Percentiles rank a stretch among this genome's conserved stretches.
Conservation (phyloP, 805 yeast genomes). For the Metschnikowia colocasiae region DNA sequence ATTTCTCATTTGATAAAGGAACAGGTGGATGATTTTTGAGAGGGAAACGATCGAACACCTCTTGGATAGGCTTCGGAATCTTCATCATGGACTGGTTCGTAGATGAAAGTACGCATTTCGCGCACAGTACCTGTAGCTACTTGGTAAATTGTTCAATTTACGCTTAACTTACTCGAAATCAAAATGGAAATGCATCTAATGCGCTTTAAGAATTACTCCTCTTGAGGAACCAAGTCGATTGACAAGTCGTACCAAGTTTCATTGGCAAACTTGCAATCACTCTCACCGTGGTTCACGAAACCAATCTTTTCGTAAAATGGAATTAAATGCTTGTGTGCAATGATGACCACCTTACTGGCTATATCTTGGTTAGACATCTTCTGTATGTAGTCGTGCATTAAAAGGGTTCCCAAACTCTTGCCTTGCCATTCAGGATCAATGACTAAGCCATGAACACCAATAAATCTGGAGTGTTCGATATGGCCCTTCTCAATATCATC, state of each 20-base stretch:
- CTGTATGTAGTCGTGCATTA: conserved; percentile 87
- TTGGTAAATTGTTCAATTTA: background rate
- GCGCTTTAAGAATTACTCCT: conserved; percentile 24
- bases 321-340: conserved; percentile 65
- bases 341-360: conserved; percentile 70
- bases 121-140: background rate
- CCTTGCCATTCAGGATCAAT: conserved; percentile 77
- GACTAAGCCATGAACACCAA: conserved; percentile 81
- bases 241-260: conserved; percentile 59
- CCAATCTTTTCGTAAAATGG: conserved; percentile 83
- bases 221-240: conserved; percentile 43
- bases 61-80: conserved; percentile 42
- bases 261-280: conserved; percentile 56
- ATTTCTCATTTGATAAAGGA: background rate
- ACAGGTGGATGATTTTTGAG: conserved; percentile 29
- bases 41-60: conserved; percentile 53
- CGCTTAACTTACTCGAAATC: background rate
- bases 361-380: conserved; percentile 83
- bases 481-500: conserved; percentile 51
- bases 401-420: conserved; percentile 74
- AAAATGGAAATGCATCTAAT: background rate
- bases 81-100: conserved; percentile 16
- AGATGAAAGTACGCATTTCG: background rate
- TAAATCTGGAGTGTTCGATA: conserved; percentile 63
- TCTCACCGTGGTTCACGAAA: conserved; percentile 65